These are phyloP conservation scores for Xylaria telfairii DNA, from an alignment of 495 filamentous ascomycete species.

Conservation along the genomic window DNA sequence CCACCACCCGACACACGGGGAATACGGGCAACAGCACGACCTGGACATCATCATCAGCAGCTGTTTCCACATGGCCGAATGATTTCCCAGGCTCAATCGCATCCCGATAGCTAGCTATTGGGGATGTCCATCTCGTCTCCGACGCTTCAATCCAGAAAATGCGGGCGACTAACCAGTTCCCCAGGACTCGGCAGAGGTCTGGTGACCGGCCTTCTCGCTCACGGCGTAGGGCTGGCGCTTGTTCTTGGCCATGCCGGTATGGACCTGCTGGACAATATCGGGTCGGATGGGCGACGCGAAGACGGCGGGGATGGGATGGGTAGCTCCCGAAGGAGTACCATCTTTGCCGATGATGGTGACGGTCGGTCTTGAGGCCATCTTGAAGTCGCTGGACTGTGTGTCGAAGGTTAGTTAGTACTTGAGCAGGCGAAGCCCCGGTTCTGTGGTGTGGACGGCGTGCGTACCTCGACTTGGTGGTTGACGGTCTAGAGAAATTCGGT, in stretches of 20 bases:
- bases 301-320: conserved; percentile 89
- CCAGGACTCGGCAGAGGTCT: conserved; percentile 99
- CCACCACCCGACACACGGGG: conserved; percentile 99
- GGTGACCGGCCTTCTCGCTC: conserved; percentile 99
- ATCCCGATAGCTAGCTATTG: conserved; percentile 75
- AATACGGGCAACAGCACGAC: conserved; percentile 99
- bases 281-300: conserved; percentile 96
- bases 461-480: conserved; percentile 41
- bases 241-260: conserved; percentile 99
- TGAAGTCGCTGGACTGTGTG: conserved; percentile 46
- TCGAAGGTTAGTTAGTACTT: background rate
- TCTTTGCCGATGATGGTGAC: conserved; percentile 93
- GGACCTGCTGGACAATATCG: conserved; percentile 98
- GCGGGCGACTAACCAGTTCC: conserved; percentile 85
- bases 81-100: conserved; percentile 4
- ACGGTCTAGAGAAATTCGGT: conserved; percentile 33
- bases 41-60: conserved; percentile 56
- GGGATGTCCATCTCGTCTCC: background rate
- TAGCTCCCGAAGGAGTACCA: conserved; percentile 85
- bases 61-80: conserved; percentile 1
- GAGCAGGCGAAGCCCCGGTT: conserved; percentile 13
- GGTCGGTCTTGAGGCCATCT: conserved; percentile 92
- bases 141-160: conserved; percentile 20
- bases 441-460: conserved; percentile 25
- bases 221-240: conserved; percentile 99